phyloP scores from a whole-genome alignment of 495 filamentous ascomycete species.

The Pseudevernia furfuracea region DNA sequence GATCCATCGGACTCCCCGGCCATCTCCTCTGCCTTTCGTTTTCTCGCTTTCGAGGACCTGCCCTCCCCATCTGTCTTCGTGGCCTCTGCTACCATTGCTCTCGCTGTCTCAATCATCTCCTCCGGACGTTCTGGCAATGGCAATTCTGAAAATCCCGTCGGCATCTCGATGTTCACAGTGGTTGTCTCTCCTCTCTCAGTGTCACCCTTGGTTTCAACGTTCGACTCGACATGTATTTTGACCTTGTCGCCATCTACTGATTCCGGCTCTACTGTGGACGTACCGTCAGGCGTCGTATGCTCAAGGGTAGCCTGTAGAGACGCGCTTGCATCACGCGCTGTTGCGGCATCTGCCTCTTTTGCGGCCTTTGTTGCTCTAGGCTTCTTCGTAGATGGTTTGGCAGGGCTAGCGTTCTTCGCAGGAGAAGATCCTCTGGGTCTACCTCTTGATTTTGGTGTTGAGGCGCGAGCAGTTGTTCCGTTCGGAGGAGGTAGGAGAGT shows the following conservation, averaged over 20 bases:
- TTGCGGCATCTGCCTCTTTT: conserved; percentile 43
- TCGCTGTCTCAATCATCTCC: conserved; percentile 76
- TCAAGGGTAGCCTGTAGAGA: conserved; percentile 45
- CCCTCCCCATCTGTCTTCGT: conserved; percentile 43
- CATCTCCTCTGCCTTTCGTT: conserved; percentile 79
- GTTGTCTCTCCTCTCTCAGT: conserved; percentile 45
- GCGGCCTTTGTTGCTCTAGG: conserved; percentile 52
- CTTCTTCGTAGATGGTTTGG: conserved; percentile 60
- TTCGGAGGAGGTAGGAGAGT: conserved; percentile 31
- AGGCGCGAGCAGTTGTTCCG: conserved; percentile 32
- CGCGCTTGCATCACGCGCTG: conserved; percentile 42
- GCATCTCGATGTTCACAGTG: conserved; percentile 71
- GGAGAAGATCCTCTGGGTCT: conserved; percentile 54
- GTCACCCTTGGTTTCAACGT: conserved; percentile 46
- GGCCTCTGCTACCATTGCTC: conserved; percentile 82
- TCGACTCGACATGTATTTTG: conserved; percentile 59
- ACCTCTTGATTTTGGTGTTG: conserved; percentile 33
- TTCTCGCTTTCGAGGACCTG: conserved; percentile 44
- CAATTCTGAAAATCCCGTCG: conserved; percentile 56
- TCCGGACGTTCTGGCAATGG: conserved; percentile 67
- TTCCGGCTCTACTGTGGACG: conserved; percentile 30
- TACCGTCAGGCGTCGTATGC: conserved; percentile 32
- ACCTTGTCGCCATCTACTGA: conserved; percentile 46
- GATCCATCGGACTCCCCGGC: conserved; percentile 48
- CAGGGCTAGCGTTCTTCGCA: conserved; percentile 41